A percentile compares a stretch with the other conserved stretches of the same genome.
Evolutionary conservation across 768 basidiomycete genomes (phyloP).

Genomic region (Russula earlei): DNA sequence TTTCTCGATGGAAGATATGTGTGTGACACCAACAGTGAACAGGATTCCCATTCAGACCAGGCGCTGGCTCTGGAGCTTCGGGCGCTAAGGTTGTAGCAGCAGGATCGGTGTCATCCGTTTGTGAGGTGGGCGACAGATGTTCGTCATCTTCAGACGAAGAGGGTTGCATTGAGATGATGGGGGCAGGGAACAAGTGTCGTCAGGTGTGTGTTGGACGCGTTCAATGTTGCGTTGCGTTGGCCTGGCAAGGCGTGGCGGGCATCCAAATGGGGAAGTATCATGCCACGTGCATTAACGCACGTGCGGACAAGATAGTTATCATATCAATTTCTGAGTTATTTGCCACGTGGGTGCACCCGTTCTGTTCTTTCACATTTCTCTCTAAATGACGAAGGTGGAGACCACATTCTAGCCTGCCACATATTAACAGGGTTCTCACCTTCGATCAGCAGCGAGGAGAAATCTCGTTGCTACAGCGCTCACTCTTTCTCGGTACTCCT

Average conservation of each 20-base stretch:
- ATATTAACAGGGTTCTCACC: conserved; percentile 7
- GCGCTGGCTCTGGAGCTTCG: conserved; percentile 48
- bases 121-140: conserved; percentile 32
- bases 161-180: conserved; percentile 2
- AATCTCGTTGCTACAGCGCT: conserved; percentile 7
- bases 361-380: neutral
- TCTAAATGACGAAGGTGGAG: neutral
- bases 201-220: neutral
- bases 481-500: neutral
- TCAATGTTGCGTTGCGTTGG: neutral
- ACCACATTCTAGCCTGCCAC: neutral
- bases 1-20: conserved; percentile 16
- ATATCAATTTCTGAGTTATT: neutral
- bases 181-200: conserved; percentile 1
- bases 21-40: conserved; percentile 60
- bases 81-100: conserved; percentile 33
- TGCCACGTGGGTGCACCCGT: neutral
- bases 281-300: conserved; percentile 9
- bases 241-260: neutral
- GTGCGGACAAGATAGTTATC: no score
- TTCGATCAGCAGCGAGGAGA: neutral
- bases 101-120: conserved; percentile 63
- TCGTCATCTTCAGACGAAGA: conserved; percentile 26
- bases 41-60: conserved; percentile 64
- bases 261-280: neutral